phyloP scores from a whole-genome alignment of 345 rosid genomes.

The Lagerstroemia speciosa region DNA sequence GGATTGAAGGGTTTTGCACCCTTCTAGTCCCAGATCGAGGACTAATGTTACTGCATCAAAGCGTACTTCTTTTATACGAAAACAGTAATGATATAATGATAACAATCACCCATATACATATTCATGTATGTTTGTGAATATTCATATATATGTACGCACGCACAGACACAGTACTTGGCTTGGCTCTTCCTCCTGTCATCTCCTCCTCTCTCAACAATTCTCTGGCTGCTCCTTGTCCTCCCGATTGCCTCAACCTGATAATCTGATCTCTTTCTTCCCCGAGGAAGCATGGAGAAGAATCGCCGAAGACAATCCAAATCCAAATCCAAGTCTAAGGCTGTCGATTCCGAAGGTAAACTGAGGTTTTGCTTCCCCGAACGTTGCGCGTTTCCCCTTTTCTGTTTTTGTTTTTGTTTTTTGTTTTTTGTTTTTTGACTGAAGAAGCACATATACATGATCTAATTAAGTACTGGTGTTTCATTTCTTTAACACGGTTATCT shows the following conservation, averaged over 20 bases:
- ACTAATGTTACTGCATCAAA: too few relatives aligned
- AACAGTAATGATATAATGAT: too few relatives aligned
- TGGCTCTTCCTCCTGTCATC: background rate
- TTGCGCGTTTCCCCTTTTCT: too few relatives aligned
- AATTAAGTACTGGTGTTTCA: too few relatives aligned
- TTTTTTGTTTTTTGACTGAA: background rate
- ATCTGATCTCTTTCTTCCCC: background rate
- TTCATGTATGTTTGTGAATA: background rate
- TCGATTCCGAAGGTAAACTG: conserved; percentile 8
- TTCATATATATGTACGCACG: background rate
- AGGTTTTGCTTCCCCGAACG: too few relatives aligned
- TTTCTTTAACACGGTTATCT: background rate
- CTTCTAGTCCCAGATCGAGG: too few relatives aligned
- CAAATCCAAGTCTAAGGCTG: background rate
- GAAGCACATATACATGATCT: too few relatives aligned
- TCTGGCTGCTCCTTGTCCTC: background rate
- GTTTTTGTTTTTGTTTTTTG: background rate
- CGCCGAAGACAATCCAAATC: background rate
- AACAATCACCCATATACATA: too few relatives aligned
- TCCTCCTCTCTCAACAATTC: background rate
- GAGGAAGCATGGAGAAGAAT: background rate
- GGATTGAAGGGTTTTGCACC: too few relatives aligned
- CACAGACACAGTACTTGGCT: background rate
- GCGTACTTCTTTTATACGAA: too few relatives aligned
- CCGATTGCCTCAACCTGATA: background rate